Evolutionary conservation across 495 filamentous ascomycete species (phyloP), one percentile per base, ranked within the genome.

Genomic region (Chaetomium fimeti): DNA sequence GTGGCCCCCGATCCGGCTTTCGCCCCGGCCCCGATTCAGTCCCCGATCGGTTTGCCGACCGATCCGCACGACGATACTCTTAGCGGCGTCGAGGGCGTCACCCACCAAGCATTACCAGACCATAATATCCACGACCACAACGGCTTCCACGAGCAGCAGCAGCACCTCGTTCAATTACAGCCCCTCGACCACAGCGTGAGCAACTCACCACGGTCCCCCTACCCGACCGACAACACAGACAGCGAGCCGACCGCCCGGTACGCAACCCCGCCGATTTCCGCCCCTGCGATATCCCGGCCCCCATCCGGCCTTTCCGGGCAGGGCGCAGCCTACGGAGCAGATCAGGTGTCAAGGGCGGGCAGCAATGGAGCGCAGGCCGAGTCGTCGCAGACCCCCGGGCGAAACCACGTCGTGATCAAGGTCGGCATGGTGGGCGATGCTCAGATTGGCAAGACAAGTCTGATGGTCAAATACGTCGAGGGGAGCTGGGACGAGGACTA

Each of bases 381-480:
- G 24, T 74, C 71, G 24, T 74, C 71, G 61, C 77, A 78, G 70
- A 78, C 68, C 68, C 79, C 79, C 75, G 55, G 79, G 78, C 91
- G 91, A 73, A 91, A 90, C 71, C 93, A 91, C 65, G 95, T 98
- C 15, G 94, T 98, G 45, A 97, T 98, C 79, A 98, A 98, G 76
- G 94, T 98, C 52, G 94, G 94, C 63, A 98, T 98, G 95, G 94
- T 98, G 32, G 94, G 94, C 58, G 94, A 98, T 81, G 94, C 94
- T 61, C 94, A 98, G 75, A 98, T 98, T 69, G 94, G 94, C 64
- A 98, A 98, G 82, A 98, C 94, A 5, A 97, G 92, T 68, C 75
- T 98, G 73, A 98, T 98, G 94, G 94, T 98, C 57, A 98, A 98
- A 77, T 98, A 98, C 70, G 94, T 98, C 43, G 94, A 98, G 78